A percentile compares a stretch with the other conserved stretches of the same genome.
Evolutionary conservation across 1,139 yeast species (phyloP).

Genomic region (Sugiyamaella sp.): DNA sequence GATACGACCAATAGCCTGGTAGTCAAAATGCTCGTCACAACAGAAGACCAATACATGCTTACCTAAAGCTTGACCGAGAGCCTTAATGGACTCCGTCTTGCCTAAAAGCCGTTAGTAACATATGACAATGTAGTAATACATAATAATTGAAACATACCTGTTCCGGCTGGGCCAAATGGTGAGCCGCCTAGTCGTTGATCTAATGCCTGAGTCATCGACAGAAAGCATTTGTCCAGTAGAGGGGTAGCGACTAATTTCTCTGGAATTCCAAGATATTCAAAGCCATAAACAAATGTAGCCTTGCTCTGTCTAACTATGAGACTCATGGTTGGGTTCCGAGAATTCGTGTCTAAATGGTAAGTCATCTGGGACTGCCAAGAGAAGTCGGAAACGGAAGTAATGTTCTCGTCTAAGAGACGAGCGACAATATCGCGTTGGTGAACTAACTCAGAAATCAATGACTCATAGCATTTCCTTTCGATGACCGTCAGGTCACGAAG

Average conservation of each 20-base stretch:
- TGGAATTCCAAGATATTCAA: slow-evolving; percentile 79
- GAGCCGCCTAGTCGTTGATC: slow-evolving; percentile 83
- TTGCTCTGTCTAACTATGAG: slow-evolving; percentile 58
- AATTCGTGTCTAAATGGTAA: slow-evolving; percentile 48
- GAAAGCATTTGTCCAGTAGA: slow-evolving; percentile 62
- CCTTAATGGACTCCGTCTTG: slow-evolving; percentile 88
- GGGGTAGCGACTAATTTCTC: slow-evolving; percentile 81
- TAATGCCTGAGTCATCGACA: slow-evolving; percentile 75
- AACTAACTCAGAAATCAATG: slow-evolving; percentile 64
- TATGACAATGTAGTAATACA: slow-evolving; percentile 1
- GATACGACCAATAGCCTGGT: slow-evolving; percentile 75
- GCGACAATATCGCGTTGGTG: slow-evolving; percentile 57
- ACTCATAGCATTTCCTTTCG: slow-evolving; percentile 56
- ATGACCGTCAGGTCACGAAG: slow-evolving; percentile 41
- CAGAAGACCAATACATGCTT: slow-evolving; percentile 82
- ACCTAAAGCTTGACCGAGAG: slow-evolving; percentile 80
- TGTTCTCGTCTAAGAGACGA: slow-evolving; percentile 34
- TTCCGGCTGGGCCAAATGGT: slow-evolving; percentile 96
- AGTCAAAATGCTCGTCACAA: slow-evolving; percentile 90
- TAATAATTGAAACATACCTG: slow-evolving; percentile 54
- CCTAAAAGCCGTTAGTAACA: slow-evolving; percentile 19
- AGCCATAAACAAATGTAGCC: slow-evolving; percentile 64
- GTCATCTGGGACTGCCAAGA: slow-evolving; percentile 60
- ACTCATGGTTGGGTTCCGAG: slow-evolving; percentile 36
- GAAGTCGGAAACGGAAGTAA: slow-evolving; percentile 35